Conservation (phyloP, 768 basidiomycete species). For the Collybia nuda region DNA sequence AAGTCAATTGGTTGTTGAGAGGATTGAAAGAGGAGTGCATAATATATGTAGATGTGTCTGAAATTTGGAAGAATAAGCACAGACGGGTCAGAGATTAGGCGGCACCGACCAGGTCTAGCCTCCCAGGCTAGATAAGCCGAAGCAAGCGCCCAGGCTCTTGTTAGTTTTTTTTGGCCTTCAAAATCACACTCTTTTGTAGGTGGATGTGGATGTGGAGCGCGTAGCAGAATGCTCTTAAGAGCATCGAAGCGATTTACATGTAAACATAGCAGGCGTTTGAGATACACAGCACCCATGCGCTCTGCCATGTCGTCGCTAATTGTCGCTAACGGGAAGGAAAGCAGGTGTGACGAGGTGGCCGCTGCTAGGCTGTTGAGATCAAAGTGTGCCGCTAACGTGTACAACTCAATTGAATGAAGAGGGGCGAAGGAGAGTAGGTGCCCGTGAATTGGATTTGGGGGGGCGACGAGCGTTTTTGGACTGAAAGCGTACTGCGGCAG, state of each 20-base stretch:
- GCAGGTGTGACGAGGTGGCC: slow-evolving; percentile 7
- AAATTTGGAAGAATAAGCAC: neutral
- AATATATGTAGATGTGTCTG: neutral
- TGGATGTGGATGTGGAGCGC: neutral
- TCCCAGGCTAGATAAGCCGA: neutral
- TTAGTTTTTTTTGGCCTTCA: neutral
- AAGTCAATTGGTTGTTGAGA: neutral
- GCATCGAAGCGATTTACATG: neutral
- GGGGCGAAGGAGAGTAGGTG: slow-evolving; percentile 28
- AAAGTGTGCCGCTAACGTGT: slow-evolving; percentile 35
- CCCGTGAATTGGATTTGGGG: slow-evolving; percentile 22
- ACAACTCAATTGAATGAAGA: slow-evolving; percentile 32
- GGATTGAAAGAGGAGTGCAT: neutral
- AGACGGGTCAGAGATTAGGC: neutral
- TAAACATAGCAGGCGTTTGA: neutral
- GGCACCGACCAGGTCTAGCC: neutral
- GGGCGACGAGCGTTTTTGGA: slow-evolving; percentile 19
- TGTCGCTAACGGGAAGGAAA: neutral
- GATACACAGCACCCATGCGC: neutral
- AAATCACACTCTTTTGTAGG: neutral
- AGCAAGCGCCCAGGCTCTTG: neutral
- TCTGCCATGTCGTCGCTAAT: neutral
- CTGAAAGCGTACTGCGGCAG: slow-evolving; percentile 20
- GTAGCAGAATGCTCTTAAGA: neutral
- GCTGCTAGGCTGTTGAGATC: slow-evolving; percentile 36